Percentiles rank a stretch among this genome's conserved stretches.
These are phyloP conservation scores for Termitomyces sp. DNA, from an alignment of 768 basidiomycete genomes.

Conservation along the genomic window DNA sequence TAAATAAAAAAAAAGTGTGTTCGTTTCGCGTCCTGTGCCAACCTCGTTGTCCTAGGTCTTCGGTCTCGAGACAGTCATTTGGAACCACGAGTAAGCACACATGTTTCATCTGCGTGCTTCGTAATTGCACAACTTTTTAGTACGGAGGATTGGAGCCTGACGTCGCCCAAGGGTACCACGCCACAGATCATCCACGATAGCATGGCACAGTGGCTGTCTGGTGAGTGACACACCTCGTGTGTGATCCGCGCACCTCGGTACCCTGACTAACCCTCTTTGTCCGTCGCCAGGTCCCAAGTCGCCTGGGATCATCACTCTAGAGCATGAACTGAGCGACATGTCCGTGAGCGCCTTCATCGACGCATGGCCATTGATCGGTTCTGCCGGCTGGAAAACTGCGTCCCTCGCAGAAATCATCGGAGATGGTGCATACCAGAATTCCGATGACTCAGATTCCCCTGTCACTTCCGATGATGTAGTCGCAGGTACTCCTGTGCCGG, in stretches of 20 bases:
- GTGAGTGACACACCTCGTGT: constrained; percentile 19
- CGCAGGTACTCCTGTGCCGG: not conserved
- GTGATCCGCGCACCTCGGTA: not conserved
- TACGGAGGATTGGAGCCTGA: constrained; percentile 72
- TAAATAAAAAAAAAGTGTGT: constrained; percentile 20
- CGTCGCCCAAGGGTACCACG: constrained; percentile 32
- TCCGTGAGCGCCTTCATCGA: constrained; percentile 63
- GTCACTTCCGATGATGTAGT: constrained; percentile 23
- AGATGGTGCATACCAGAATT: constrained; percentile 40
- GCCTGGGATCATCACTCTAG: constrained; percentile 77
- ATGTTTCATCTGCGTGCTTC: not conserved
- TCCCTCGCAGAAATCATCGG: constrained; percentile 45
- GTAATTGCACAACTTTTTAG: constrained; percentile 26
- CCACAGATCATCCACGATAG: constrained; percentile 35
- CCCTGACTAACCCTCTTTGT: not conserved
- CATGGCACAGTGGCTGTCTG: constrained; percentile 54
- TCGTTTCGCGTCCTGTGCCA: not conserved
- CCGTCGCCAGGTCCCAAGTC: constrained; percentile 49
- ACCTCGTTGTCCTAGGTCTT: constrained; percentile 38
- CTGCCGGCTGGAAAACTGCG: constrained; percentile 65
- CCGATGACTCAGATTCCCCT: constrained; percentile 25
- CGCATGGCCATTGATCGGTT: constrained; percentile 55
- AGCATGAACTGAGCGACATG: constrained; percentile 69
- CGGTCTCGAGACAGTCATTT: constrained; percentile 76
- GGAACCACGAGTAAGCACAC: constrained; percentile 77